Evolutionary conservation across 2,329 filamentous ascomycete genomes (phyloP), one percentile per base, ranked within the genome.

Genomic region (Colletotrichum falcatum): DNA sequence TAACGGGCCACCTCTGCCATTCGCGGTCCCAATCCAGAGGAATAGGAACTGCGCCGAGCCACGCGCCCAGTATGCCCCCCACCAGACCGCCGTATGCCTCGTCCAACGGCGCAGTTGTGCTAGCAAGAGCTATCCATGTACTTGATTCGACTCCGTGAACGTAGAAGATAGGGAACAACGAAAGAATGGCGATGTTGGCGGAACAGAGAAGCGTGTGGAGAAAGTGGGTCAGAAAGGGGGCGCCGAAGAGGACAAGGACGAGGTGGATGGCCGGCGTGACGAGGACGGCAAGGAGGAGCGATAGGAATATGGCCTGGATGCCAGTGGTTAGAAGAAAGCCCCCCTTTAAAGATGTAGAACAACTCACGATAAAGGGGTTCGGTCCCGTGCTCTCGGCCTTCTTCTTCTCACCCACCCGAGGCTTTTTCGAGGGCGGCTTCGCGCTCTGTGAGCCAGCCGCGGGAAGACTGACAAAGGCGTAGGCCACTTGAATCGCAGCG

Each of bases 11-110:
- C 80, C 92, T 93, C 88, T 99, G 96, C 96, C 96, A 99, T 75
- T 97, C 94, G n/a, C 96, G 90, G 80, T 99, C 96, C 95, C 95
- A 98, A 80, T 99, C 96, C 74, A 99, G 84, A 2, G 96, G 96
- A 75, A 99, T 98, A 0, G 97, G 96, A 63, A 98, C 90, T 9
- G 96, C 96, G 4, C 96, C 96, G 51, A 97, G 83, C 96, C 96
- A 98, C 49, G 94, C 94, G 7, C 96, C 96, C 1, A 95, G 76
- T 33, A 92, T 83, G 0, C 90, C 90, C 6, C 96, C 96, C n/a
- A 95, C 80, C 12, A 94, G 86, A 1, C 90, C 94, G 3, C 94
- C 95, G 82, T 94, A 96, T 0, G 93, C 89, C 78, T 95, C 92
- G 80, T 98, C 96, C 28, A 96, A 83, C 0, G 95, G 94, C 53